A percentile compares a stretch with the other conserved stretches of the same genome.
Evolutionary conservation across 495 filamentous ascomycete genomes (phyloP).

Genomic region (Annulohypoxylon bovei): DNA sequence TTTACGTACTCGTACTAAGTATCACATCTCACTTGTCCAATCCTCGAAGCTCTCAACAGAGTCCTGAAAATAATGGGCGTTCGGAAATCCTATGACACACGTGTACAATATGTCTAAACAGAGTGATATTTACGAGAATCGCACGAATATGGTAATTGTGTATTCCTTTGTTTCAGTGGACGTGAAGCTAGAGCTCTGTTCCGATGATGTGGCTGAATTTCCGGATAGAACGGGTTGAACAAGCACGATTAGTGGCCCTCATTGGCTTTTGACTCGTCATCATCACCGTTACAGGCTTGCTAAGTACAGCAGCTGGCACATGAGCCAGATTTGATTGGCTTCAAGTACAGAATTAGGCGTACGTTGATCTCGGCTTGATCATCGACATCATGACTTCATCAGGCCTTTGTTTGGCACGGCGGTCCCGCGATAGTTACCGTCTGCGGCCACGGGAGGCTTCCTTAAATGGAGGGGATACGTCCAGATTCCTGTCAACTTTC

Average conservation of each 20-base stretch:
- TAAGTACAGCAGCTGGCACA: constrained; percentile 3
- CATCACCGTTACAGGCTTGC: background rate
- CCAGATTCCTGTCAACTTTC: background rate
- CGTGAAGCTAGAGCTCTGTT: background rate
- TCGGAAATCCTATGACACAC: background rate
- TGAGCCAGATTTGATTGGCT: constrained; percentile 22
- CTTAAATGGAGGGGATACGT: constrained; percentile 15
- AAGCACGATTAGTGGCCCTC: constrained; percentile 6
- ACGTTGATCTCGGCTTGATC: constrained; percentile 21
- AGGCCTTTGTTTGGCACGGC: constrained; percentile 16
- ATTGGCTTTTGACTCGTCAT: constrained; percentile 27
- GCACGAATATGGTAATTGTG: background rate
- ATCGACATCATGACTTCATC: constrained; percentile 41
- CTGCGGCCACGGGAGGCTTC: background rate
- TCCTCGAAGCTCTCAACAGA: background rate
- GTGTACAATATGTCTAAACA: background rate
- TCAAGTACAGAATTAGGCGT: constrained; percentile 15
- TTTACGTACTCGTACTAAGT: background rate
- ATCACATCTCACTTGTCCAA: background rate
- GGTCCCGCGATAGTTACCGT: constrained; percentile 18
- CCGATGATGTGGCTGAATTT: constrained; percentile 18
- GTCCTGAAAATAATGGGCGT: background rate
- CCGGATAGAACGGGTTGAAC: constrained; percentile 33
- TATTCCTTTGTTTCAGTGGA: constrained; percentile 18
- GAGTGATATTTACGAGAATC: background rate